Conservation (phyloP, 2,329 filamentous ascomycete genomes). For the Fusarium subtropicale region DNA sequence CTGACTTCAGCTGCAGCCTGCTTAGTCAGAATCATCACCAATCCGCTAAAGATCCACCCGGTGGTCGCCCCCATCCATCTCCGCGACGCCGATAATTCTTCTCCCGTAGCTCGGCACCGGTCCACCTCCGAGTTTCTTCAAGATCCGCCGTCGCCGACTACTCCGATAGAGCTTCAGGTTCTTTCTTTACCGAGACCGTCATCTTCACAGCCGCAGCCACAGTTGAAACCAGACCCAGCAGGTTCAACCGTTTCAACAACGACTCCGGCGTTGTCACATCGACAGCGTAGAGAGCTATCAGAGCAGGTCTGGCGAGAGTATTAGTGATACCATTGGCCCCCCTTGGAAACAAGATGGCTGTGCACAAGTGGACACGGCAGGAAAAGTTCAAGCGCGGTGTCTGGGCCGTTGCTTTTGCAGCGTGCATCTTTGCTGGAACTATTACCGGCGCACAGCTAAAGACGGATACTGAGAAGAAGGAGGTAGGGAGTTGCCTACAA, state of each 20-base stretch:
- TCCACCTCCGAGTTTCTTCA: constrained; percentile 22
- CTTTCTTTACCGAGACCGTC: neutral
- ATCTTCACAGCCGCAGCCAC: neutral
- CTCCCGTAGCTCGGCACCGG: constrained; percentile 32
- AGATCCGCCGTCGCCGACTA: constrained; percentile 13
- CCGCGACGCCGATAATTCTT: constrained; percentile 26
- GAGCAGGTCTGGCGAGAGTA: constrained; percentile 46
- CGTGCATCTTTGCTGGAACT: constrained; percentile 60
- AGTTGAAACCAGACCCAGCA: neutral
- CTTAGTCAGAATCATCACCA: constrained; percentile 36
- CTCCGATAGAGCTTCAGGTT: constrained; percentile 26
- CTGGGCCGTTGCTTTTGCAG: constrained; percentile 59
- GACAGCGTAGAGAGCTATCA: constrained; percentile 41
- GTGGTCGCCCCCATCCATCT: constrained; percentile 15
- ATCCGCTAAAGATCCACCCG: constrained; percentile 27
- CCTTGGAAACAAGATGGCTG: constrained; percentile 26
- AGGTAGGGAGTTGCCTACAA: constrained; percentile 48
- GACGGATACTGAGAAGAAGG: constrained; percentile 59
- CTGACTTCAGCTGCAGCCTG: constrained; percentile 12
- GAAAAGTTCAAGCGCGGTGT: constrained; percentile 52
- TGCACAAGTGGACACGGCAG: constrained; percentile 46
- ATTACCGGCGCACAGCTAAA: constrained; percentile 64
- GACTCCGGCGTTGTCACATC: constrained; percentile 26
- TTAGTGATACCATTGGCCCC: constrained; percentile 38
- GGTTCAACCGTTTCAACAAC: constrained; percentile 9